Evolutionary conservation across 371 early-diverging fungal species (phyloP), one percentile per base, ranked within the genome.

Genomic region (Rhizopus sp.): DNA sequence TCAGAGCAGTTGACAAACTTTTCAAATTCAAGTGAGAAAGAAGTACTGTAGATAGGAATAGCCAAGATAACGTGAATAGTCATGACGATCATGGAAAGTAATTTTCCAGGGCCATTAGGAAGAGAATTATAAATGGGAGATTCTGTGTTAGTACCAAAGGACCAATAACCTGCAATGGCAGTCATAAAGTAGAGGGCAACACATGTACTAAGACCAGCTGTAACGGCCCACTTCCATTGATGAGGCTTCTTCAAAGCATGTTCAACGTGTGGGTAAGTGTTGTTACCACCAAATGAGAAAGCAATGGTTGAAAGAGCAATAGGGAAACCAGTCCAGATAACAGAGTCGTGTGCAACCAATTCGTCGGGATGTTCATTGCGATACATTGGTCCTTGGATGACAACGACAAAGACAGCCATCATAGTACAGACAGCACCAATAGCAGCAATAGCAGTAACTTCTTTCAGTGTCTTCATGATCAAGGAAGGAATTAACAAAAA

Each of bases 61-160:
- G 94, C 94, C n/a, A 93, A 70, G 16, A 93, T 73, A 47, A 93
- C 93, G 65, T 94, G 94, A 34, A 88, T 82, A 0, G 93, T 91
- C 70, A 94, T 88, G 63, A 93, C 85, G 53, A 87, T 86, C 63
- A 88, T 86, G 29, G 93, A 82, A 37, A 85, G 63, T 5, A 77
- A 80, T 29, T 84, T 75, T 15, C 82, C 77, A 31, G 82, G 64
- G 5, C 88, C 91, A 5, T 69, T 59, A n/a, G 88, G 87, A 39
- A 95, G 73, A 57, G 82, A 87, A 57, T 80, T 64, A 62, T 91
- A 85, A 39, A 96, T 88, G 30, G 95, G 95, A 17, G 91, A 90
- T 56, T 68, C 49, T 33, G 89, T 88, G 5, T 16, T 17, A 46
- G 77, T 69, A 62, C 95, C 96, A 67, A 87, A 96, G 17, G 90